Base-by-base conservation (phyloP, 1,284 basidiomycete species). In the Trichosporon sp. region DNA sequence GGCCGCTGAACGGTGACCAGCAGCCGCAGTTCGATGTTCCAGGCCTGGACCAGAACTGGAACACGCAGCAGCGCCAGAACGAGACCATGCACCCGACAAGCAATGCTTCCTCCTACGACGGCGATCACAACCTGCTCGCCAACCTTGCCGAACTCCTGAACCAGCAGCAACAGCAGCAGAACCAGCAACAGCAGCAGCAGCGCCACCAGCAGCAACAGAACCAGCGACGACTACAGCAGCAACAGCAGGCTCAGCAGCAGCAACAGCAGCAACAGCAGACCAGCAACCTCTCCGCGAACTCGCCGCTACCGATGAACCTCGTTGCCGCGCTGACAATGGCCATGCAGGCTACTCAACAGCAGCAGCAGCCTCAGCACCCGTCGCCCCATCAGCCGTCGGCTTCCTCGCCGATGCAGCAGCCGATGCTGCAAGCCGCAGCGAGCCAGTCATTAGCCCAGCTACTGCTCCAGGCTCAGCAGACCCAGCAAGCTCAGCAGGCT, bases 91-190 rank as follows among this genome's bases (percentile, higher is more conserved):
- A 60, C 18, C 27, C 56, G 15, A 60, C 56, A 9, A 60, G 56
- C 56, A 60, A 31, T 31, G 18, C 56, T 31, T 31, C 29, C 18
- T 29, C 56, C 27, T 60, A 60, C 31, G 56, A 60, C 18, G 27
- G 27, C 34, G 70, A 73, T 42, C 66, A 68, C 51, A 70, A 62
- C 66, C 56, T 68, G 4, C 65, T 70, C 2, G 68, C 68, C 3
- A 66, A 62, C 25, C 64, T 72, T 5, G 68, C 68, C 15, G 68
- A 72, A 44, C 56, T 72, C 32, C 51, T 72, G 15, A 60, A 44
- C 25, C 63, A 68, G 56, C 72, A 38, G 65, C 68, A 64, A 29
- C 70, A 65, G 53, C 65, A 65, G 23, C 65, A 65, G 44, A 64
- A 44, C 2, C 56, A 56, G 60, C 44, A 62, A 23, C 69, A 65